These are phyloP conservation scores for Triadica sebifera DNA, from an alignment of 345 rosid species.

Conservation along the genomic window DNA sequence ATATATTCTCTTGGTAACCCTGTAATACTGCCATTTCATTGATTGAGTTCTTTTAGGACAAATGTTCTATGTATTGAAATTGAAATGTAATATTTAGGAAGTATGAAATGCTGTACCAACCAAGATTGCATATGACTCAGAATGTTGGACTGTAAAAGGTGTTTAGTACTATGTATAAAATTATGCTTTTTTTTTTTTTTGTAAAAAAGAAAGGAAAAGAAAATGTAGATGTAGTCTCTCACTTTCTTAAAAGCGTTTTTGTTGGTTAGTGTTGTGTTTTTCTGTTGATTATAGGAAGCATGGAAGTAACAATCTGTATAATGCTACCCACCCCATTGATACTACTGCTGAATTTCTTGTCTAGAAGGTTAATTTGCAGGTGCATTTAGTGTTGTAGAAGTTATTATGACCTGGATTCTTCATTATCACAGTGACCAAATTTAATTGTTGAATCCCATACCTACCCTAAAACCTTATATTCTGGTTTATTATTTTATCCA, in stretches of 20 bases:
- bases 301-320: background rate
- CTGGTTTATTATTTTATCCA: background rate
- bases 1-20: background rate
- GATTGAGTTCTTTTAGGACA: background rate
- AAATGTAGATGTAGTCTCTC: background rate
- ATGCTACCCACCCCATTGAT: background rate
- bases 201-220: background rate
- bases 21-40: background rate
- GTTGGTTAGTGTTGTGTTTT: background rate
- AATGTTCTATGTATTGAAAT: background rate
- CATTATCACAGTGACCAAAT: background rate
- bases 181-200: background rate
- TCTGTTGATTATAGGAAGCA: background rate
- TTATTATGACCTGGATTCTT: background rate
- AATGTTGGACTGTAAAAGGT: background rate
- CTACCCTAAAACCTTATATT: background rate
- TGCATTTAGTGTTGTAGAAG: background rate
- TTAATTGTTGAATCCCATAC: background rate
- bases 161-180: background rate
- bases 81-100: background rate
- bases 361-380: background rate
- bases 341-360: background rate
- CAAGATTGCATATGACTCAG: background rate
- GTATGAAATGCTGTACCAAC: background rate
- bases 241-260: background rate